phyloP scores from a whole-genome alignment of 805 yeast genomes.

The Barnettozyma pratensis region DNA sequence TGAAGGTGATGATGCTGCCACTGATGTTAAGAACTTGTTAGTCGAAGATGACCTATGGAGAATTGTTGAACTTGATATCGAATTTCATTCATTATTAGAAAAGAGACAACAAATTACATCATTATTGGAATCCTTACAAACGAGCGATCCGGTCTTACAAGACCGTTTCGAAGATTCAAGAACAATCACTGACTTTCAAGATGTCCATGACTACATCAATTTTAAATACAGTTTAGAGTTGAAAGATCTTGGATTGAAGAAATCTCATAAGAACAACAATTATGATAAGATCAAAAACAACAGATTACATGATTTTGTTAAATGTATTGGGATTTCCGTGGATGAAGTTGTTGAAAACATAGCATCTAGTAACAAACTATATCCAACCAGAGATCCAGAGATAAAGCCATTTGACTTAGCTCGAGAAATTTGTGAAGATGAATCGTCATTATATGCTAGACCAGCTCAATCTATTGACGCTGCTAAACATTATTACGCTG shows the following conservation, averaged over 20 bases:
- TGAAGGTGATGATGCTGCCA: slow-evolving; percentile 37
- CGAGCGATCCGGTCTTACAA: slow-evolving; percentile 50
- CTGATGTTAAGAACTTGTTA: slow-evolving; percentile 39
- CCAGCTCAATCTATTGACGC: slow-evolving; percentile 63
- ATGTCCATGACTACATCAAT: slow-evolving; percentile 74
- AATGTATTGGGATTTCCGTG: slow-evolving; percentile 72
- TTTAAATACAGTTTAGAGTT: slow-evolving; percentile 53
- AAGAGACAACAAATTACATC: slow-evolving; percentile 61
- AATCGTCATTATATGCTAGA: slow-evolving; percentile 46
- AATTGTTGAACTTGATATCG: slow-evolving; percentile 79
- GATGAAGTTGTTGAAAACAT: slow-evolving; percentile 81
- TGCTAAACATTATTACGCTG: slow-evolving; percentile 69
- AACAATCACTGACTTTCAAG: slow-evolving; percentile 78
- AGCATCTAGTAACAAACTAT: slow-evolving; percentile 58
- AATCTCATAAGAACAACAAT: slow-evolving; percentile 41
- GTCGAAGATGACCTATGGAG: slow-evolving; percentile 91
- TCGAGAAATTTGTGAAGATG: slow-evolving; percentile 31
- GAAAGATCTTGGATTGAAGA: slow-evolving; percentile 29
- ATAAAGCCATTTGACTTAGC: slow-evolving; percentile 59
- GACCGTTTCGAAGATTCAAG: slow-evolving; percentile 53
- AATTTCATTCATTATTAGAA: slow-evolving; percentile 77
- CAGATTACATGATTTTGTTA: slow-evolving; percentile 57
- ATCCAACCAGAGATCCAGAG: slow-evolving; percentile 64
- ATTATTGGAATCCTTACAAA: slow-evolving; percentile 46
- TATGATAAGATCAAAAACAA: slow-evolving; percentile 67